Base-by-base conservation (phyloP, 257 asterid species). In the Primulina huaijiensis region DNA sequence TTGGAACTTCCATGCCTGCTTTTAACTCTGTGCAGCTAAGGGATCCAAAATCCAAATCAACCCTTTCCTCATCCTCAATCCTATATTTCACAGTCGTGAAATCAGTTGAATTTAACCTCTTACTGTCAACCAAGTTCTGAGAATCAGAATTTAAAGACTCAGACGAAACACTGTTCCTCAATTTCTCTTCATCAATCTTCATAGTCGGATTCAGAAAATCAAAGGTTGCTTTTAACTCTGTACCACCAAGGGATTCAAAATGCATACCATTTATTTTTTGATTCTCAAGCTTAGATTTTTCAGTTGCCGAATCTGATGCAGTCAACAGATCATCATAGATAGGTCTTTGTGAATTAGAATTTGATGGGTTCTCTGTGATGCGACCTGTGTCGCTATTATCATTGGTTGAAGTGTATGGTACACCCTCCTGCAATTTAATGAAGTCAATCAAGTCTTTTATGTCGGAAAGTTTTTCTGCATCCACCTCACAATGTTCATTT, bases 361-460 rank as follows among this genome's bases (percentile, higher is more conserved):
- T 64, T 29, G 60, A 58, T 4, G 76, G 65, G 60, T 53, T 68
- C 56, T 62, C 75, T 61, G 56, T 60, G 50, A 40, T 10, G 29
- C 52, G 62, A 61, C 65, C 46, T 8, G 38, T 72, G 29, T 77
- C 52, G 9, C 65, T 68, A 62, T 58, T 27, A 64, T 64, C 52
- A 70, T 71, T 52, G 56, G 67, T 53, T 38, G 57, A 67, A 29
- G 20, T 52, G 62, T 67, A 31, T 27, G 40, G 55, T 59, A 31
- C 30, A 20, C 5, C 43, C 20, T 77, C 60, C 72, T 74, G 63
- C 33, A 31, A 57, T 60, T 65, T 66, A 19, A 35, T 23, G 19
- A 55, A 27, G 60, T 72, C 76, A 14, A 81, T 37, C 70, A 83
- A 64, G 61, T 50, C 34, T 53, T 77, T 50, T 70, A 72, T 67